Evolutionary conservation across 805 yeast genomes (phyloP).

Genomic region (Candida nemodendra): DNA sequence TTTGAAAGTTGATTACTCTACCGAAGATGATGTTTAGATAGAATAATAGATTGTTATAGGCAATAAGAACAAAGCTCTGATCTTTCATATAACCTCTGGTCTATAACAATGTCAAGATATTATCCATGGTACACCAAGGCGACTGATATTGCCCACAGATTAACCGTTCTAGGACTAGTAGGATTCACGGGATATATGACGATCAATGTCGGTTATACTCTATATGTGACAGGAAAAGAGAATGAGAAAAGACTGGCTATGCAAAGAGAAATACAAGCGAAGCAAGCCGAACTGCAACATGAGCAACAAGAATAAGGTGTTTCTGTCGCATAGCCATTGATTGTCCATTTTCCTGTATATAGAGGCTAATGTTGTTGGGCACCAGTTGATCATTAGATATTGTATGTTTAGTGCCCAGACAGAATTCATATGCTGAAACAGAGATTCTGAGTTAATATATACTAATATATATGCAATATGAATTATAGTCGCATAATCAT

Average conservation of each 20-base stretch:
- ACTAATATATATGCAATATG: too few species aligned
- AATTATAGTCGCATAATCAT: too few species aligned
- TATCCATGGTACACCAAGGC: constrained; percentile 77
- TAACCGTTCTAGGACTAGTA: constrained; percentile 63
- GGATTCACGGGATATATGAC: constrained; percentile 52
- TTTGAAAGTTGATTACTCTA: too few species aligned
- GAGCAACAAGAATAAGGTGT: constrained; percentile 17
- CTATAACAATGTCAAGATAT: constrained; percentile 45
- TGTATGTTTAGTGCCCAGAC: too few species aligned
- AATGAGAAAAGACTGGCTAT: constrained; percentile 43
- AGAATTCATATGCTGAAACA: too few species aligned
- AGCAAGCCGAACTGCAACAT: constrained; percentile 24
- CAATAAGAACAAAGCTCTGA: too few species aligned
- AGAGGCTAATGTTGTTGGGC: too few species aligned
- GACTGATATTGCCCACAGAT: constrained; percentile 70
- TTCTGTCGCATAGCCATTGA: background rate
- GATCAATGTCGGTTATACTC: constrained; percentile 50
- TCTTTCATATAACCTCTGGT: too few species aligned
- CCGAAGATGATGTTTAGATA: too few species aligned
- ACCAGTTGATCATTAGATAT: too few species aligned
- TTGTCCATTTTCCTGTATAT: background rate
- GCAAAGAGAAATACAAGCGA: constrained; percentile 29
- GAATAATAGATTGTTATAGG: too few species aligned
- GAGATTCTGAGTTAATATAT: too few species aligned
- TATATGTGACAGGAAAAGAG: constrained; percentile 51